Base-by-base conservation (phyloP, 805 yeast genomes). In the Debaryomyces tyrocola region DNA sequence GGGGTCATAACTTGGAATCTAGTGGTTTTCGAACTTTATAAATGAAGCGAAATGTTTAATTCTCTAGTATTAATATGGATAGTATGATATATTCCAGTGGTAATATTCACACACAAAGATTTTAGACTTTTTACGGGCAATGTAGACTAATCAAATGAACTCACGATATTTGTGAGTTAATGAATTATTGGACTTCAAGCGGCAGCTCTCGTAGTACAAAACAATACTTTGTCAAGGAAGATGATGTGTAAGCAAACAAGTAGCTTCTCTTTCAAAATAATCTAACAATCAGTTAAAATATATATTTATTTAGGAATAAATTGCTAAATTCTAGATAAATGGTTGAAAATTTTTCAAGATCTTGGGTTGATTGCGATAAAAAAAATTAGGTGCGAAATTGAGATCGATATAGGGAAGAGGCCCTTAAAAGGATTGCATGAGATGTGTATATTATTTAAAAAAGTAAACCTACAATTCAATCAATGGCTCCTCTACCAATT, bases 161-260 rank as follows among this genome's bases (percentile, higher is more conserved):
- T 67, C 73, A 66, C 70, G 47, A 46, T 37, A 42, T 43, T n/a
- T 33, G 72, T 63, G 76, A 71, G 75, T 60, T 55, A 40, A 40
- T 39, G 43, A 40, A 40, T 39, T 41, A 47, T 27, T 36, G 42
- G 52, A 64, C 71, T 61, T 69, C 73, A 69, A 64, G 70, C 74
- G 74, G 74, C 74, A 69, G 74, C 74, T 69, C 74, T 68, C 74
- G 74, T 69, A 40, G 53, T 41, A 33, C 41, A 35, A 46, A 45
- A 43, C 21, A 38, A 14, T 7, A 31, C 7, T 6, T 31, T 9
- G 8, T 24, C 27, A 24, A 24, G 27, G 27, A 24, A 29, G 21
- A n/a, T 9, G 27, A 4, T 24, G 5, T 2, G 27, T 24, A 24
- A 24, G 27, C 27, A 24, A 24, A 24, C 27, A 24, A 24, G 7